phyloP scores from a whole-genome alignment of 2,329 filamentous ascomycete species.

The Stylonectria norvegica region DNA sequence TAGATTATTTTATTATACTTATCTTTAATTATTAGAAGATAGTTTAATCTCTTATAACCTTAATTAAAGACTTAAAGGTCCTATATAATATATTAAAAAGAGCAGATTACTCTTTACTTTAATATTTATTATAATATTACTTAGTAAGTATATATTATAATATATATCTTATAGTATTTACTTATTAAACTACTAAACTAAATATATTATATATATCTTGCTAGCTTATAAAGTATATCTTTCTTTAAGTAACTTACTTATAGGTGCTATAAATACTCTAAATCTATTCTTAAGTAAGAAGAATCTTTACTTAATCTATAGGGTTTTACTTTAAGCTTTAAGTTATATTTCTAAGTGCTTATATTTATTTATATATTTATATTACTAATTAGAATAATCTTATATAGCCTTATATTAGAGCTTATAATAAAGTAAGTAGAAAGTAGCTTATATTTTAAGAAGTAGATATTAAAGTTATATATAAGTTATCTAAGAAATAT shows the following conservation, averaged over 20 bases:
- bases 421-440: neutral
- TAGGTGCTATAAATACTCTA: neutral
- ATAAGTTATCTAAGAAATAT: neutral
- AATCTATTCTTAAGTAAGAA: neutral
- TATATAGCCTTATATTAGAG: neutral
- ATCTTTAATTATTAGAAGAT: neutral
- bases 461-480: neutral
- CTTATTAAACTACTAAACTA: neutral
- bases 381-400: neutral
- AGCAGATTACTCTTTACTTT: neutral
- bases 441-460: neutral
- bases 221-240: neutral
- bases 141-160: neutral
- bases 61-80: neutral
- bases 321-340: neutral
- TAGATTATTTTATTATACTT: neutral
- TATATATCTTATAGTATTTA: neutral
- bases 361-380: neutral
- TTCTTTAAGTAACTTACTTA: neutral
- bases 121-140: neutral
- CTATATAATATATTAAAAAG: neutral
- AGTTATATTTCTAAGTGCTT: no score
- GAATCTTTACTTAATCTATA: neutral
- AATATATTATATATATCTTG: neutral
- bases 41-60: neutral